A percentile compares a stretch with the other conserved stretches of the same genome.
Conservation (phyloP, 176 grass and related monocot genomes). For the Carex kokanica region DNA sequence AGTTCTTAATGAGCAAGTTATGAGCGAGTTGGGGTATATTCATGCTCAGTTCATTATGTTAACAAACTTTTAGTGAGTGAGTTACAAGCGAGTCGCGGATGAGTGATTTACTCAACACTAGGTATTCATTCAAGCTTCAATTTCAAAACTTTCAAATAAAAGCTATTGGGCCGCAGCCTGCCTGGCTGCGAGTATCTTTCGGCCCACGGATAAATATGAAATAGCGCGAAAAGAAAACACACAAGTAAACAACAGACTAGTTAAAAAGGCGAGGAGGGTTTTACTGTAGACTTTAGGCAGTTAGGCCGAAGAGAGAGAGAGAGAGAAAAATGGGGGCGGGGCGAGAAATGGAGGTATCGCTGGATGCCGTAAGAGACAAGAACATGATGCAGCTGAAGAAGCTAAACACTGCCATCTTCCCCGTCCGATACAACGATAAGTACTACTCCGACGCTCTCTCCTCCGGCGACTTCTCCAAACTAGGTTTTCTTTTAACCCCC, state of each 20-base stretch:
- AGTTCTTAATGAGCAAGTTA: too few species aligned
- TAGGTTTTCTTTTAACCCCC: conserved; percentile 38
- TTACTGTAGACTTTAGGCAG: neutral
- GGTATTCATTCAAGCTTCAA: too few species aligned
- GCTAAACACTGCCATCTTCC: conserved; percentile 91
- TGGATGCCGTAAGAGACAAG: conserved; percentile 88
- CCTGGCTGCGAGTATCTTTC: neutral
- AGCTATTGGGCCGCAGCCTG: neutral
- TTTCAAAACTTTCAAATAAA: neutral
- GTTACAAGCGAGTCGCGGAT: too few species aligned
- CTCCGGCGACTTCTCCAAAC: conserved; percentile 94
- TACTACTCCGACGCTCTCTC: conserved; percentile 86
- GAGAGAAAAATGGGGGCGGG: conserved; percentile 36
- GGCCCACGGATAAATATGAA: neutral
- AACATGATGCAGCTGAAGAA: conserved; percentile 99
- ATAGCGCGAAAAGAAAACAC: neutral
- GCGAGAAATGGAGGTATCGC: conserved; percentile 46
- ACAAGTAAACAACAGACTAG: conserved; percentile 25
- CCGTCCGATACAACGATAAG: conserved; percentile 94
- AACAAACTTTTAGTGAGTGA: too few species aligned
- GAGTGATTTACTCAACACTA: too few species aligned
- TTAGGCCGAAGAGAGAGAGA: conserved; percentile 29
- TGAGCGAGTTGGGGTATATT: too few species aligned
- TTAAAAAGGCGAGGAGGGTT: neutral
- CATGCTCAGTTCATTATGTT: too few species aligned